Evolutionary conservation across 2,329 filamentous ascomycete species (phyloP).

Genomic region (Calonectria montana): DNA sequence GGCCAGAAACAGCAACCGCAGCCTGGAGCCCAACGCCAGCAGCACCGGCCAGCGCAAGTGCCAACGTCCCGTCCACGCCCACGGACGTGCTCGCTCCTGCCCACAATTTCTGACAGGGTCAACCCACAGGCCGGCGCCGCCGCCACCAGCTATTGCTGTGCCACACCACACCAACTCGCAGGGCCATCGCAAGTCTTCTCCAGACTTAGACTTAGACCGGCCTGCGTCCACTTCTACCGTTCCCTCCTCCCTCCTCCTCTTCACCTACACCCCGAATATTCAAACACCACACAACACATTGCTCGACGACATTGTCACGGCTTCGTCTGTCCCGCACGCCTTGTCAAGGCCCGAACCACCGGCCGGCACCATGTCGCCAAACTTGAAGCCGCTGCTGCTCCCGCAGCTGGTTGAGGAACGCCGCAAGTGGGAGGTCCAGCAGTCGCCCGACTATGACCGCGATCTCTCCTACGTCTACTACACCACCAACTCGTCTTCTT

Average conservation of each 20-base stretch:
- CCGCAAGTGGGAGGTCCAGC: conserved; percentile 52
- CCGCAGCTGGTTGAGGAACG: conserved; percentile 65
- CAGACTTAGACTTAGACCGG: conserved; percentile 40
- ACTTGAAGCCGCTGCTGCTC: conserved; percentile 64
- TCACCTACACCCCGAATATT: not conserved
- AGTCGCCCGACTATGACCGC: conserved; percentile 48
- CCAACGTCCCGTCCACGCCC: conserved; percentile 15
- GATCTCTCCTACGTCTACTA: conserved; percentile 56
- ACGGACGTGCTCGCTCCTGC: conserved; percentile 3
- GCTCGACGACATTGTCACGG: conserved; percentile 25
- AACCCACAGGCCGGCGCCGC: conserved; percentile 35
- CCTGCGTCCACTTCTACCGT: conserved; percentile 28
- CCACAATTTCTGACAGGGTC: conserved; percentile 25
- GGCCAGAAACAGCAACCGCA: conserved; percentile 36
- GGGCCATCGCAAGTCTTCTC: conserved; percentile 27
- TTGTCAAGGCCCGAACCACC: conserved; percentile 37
- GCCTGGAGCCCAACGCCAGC: conserved; percentile 31
- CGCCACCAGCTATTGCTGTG: conserved; percentile 37
- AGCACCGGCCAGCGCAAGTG: conserved; percentile 18
- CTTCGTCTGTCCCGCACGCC: conserved; percentile 27
- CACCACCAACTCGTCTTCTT: conserved; percentile 67
- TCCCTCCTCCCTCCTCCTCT: conserved; percentile 15
- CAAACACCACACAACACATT: conserved; percentile 14
- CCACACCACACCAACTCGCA: conserved; percentile 28
- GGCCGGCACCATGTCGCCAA: conserved; percentile 56